Conservation (phyloP, 2,329 filamentous ascomycete species). For the Cordyceps farinosa region DNA sequence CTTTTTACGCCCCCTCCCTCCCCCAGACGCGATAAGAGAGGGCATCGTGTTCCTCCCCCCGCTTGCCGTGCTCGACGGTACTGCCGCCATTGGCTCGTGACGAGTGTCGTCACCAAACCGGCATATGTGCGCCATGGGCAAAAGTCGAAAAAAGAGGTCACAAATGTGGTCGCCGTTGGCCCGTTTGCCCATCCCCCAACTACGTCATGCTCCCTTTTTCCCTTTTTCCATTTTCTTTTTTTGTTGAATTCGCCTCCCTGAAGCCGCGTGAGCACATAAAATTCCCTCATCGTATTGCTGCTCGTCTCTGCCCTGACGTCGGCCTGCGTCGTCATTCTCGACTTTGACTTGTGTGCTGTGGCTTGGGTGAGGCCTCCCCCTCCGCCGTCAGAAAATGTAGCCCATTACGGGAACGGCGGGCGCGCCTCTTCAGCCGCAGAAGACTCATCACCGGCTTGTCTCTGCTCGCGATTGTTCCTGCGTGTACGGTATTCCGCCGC, state of each 20-base stretch:
- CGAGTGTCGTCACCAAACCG: too few relatives aligned
- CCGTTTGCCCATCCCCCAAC: background rate
- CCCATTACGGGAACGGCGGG: background rate
- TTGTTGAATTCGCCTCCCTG: background rate
- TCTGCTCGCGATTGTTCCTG: constrained; percentile 13
- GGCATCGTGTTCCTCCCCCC: too few relatives aligned
- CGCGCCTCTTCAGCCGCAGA: background rate
- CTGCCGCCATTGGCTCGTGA: too few relatives aligned
- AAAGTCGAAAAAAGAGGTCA: background rate
- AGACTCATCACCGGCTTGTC: background rate
- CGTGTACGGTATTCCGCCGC: background rate
- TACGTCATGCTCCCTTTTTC: constrained; percentile 9
- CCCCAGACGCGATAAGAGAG: too few relatives aligned
- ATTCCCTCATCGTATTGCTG: background rate
- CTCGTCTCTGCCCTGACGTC: background rate
- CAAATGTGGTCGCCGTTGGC: constrained; percentile 9
- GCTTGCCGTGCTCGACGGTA: too few relatives aligned
- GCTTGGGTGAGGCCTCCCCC: constrained; percentile 11
- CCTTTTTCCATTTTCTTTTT: background rate
- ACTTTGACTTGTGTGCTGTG: background rate
- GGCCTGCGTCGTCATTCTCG: background rate
- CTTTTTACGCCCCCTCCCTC: too few relatives aligned
- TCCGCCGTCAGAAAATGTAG: background rate
- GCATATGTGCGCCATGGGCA: too few relatives aligned
- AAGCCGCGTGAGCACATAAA: background rate